Evolutionary conservation across 306 rosid genomes (phyloP).

Genomic region (Gastrolobium bilobum): DNA sequence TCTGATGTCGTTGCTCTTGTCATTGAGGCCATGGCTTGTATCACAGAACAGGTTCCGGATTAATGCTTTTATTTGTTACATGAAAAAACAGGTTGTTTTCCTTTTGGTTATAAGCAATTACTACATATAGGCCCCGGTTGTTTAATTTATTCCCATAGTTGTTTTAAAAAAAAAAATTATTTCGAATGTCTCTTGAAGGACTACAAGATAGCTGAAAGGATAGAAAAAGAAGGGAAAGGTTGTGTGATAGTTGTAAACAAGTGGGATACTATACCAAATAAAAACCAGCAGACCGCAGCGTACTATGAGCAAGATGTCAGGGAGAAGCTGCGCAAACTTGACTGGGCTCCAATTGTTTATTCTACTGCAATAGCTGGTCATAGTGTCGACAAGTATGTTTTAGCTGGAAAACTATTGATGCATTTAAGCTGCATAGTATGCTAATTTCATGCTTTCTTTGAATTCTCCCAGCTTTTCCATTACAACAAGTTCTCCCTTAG

Average conservation of each 20-base stretch:
- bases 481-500: conserved; percentile 18
- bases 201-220: conserved; percentile 93
- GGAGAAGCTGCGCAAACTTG: conserved; percentile 84
- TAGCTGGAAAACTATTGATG: conserved; percentile 34
- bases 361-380: conserved; percentile 91
- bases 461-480: conserved; percentile 33
- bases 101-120: conserved; percentile 22
- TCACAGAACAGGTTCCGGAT: conserved; percentile 84
- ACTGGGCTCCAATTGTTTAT: conserved; percentile 94
- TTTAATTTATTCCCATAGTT: conserved; percentile 4
- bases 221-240: conserved; percentile 93
- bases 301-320: conserved; percentile 93
- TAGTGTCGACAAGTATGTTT: conserved; percentile 88
- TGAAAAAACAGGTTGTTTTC: not conserved
- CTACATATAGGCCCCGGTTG: conserved; percentile 39
- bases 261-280: conserved; percentile 97
- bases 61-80: conserved; percentile 25
- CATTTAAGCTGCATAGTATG: conserved; percentile 31
- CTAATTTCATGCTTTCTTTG: conserved; percentile 37
- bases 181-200: conserved; percentile 66
- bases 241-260: conserved; percentile 95
- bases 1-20: conserved; percentile 95
- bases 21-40: conserved; percentile 96
- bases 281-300: conserved; percentile 89
- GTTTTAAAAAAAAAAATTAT: conserved; percentile 5